Evolutionary conservation across 768 basidiomycete genomes (phyloP).

Genomic region (Lentinula raphanica): DNA sequence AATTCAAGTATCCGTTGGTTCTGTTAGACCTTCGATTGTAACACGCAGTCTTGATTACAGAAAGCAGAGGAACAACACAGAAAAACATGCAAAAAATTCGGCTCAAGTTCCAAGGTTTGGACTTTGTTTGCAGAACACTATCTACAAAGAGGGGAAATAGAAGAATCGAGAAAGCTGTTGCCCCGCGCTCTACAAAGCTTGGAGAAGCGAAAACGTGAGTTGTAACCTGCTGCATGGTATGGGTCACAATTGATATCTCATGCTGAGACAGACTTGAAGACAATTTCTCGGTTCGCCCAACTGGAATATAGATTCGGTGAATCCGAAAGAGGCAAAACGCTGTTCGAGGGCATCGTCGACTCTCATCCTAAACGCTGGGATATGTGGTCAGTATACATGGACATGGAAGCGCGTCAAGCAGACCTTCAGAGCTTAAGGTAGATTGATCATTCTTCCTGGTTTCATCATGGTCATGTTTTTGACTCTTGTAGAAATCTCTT

Average conservation of each 20-base stretch:
- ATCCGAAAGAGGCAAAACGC: slow-evolving; percentile 88
- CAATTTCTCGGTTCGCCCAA: slow-evolving; percentile 91
- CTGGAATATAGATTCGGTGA: slow-evolving; percentile 94
- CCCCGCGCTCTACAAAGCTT: slow-evolving; percentile 86
- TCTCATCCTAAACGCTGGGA: slow-evolving; percentile 95
- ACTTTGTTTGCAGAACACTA: slow-evolving; percentile 82
- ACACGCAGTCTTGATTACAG: slow-evolving; percentile 32
- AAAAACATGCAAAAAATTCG: slow-evolving; percentile 89
- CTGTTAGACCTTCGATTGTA: not conserved
- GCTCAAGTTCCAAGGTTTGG: slow-evolving; percentile 92
- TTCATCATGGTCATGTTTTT: slow-evolving; percentile 5
- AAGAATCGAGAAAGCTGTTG: slow-evolving; percentile 80
- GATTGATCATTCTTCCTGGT: slow-evolving; percentile 10
- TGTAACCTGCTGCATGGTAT: not conserved
- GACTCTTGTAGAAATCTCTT: slow-evolving; percentile 60
- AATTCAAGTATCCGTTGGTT: slow-evolving; percentile 11
- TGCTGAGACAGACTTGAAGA: slow-evolving; percentile 75
- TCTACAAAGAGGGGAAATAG: slow-evolving; percentile 63
- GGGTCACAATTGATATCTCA: not conserved
- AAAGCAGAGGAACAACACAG: slow-evolving; percentile 91
- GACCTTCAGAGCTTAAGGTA: slow-evolving; percentile 80
- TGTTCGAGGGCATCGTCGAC: slow-evolving; percentile 95
- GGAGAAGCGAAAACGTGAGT: slow-evolving; percentile 90
- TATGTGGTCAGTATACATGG: slow-evolving; percentile 94
- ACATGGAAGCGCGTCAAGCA: slow-evolving; percentile 82